phyloP scores from a whole-genome alignment of 208 protist genomes.

The Wallacemonas sp. region DNA sequence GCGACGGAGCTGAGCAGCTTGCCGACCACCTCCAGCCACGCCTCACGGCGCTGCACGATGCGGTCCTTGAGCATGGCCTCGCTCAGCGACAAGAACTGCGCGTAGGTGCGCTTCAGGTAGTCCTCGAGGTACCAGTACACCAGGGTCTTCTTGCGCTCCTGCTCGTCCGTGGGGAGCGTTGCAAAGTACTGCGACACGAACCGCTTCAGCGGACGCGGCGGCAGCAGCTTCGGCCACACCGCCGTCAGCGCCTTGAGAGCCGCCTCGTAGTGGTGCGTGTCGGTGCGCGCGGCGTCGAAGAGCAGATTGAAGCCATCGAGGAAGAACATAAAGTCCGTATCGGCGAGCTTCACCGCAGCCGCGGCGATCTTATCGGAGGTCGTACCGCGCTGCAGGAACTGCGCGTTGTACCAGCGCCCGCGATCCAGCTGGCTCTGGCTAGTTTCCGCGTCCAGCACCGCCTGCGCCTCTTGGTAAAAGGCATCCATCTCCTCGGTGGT shows the following conservation, averaged over 20 bases:
- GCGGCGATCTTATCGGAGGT: constrained; percentile 87
- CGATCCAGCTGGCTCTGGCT: constrained; percentile 65
- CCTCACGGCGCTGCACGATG: constrained; percentile 79
- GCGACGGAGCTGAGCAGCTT: constrained; percentile 87
- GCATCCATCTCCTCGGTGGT: constrained; percentile 85
- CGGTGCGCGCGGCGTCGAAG: constrained; percentile 87
- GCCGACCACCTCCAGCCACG: constrained; percentile 85
- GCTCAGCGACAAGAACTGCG: constrained; percentile 83
- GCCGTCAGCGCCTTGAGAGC: constrained; percentile 86
- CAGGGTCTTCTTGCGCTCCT: constrained; percentile 62
- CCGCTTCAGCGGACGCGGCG: constrained; percentile 82
- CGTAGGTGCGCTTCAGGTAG: constrained; percentile 90
- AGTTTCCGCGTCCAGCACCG: constrained; percentile 63
- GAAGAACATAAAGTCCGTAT: constrained; percentile 93
- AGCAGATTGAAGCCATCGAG: constrained; percentile 88
- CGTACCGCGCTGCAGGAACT: constrained; percentile 88
- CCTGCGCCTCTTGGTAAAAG: constrained; percentile 82
- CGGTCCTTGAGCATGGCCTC: constrained; percentile 92
- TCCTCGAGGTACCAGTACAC: constrained; percentile 93
- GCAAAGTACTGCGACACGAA: constrained; percentile 91
- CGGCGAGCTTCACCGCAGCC: constrained; percentile 86
- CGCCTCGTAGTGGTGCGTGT: constrained; percentile 92
- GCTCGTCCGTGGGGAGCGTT: constrained; percentile 80
- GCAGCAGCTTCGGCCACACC: constrained; percentile 88
- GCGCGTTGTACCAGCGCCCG: constrained; percentile 85